These are phyloP conservation scores for Plasmopara viticola DNA, from an alignment of 352 stramenopile genomes.

Conservation along the genomic window DNA sequence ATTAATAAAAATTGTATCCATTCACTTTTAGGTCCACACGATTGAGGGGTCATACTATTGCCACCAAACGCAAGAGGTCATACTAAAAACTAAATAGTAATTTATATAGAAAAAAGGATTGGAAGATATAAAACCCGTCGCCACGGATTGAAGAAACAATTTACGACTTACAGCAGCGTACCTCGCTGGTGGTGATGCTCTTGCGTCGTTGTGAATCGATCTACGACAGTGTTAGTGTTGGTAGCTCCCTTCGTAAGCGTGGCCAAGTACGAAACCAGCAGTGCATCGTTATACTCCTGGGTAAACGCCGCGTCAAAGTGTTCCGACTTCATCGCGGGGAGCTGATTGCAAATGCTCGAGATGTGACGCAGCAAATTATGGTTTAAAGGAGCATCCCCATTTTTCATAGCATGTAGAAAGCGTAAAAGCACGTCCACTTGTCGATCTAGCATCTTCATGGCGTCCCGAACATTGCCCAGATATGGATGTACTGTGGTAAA, in stretches of 20 bases:
- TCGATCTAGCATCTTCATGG: conserved; percentile 80
- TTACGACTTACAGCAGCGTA: conserved; percentile 32
- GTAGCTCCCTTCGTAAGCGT: conserved; percentile 77
- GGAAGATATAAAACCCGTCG: too few relatives aligned
- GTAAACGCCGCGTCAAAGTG: conserved; percentile 69
- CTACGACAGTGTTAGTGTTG: conserved; percentile 71
- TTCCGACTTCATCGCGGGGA: conserved; percentile 70
- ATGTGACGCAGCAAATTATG: conserved; percentile 79
- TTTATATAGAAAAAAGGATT: too few relatives aligned
- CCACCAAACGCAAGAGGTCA: not conserved
- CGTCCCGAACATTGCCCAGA: conserved; percentile 72
- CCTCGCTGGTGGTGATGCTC: conserved; percentile 64
- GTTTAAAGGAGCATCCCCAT: conserved; percentile 62
- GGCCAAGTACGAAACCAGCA: conserved; percentile 77
- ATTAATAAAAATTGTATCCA: not conserved
- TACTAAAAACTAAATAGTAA: not conserved
- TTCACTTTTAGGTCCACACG: conserved; percentile 9
- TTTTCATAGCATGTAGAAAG: conserved; percentile 73
- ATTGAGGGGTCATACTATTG: conserved; percentile 1
- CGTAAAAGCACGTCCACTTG: conserved; percentile 70
- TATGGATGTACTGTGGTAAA: conserved; percentile 59
- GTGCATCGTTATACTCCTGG: conserved; percentile 80
- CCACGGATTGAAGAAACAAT: too few relatives aligned
- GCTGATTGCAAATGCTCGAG: conserved; percentile 80
- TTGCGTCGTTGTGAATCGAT: conserved; percentile 69